Base-by-base conservation (phyloP, 192 early-diverging fungal genomes). In the Coemansia sp. region DNA sequence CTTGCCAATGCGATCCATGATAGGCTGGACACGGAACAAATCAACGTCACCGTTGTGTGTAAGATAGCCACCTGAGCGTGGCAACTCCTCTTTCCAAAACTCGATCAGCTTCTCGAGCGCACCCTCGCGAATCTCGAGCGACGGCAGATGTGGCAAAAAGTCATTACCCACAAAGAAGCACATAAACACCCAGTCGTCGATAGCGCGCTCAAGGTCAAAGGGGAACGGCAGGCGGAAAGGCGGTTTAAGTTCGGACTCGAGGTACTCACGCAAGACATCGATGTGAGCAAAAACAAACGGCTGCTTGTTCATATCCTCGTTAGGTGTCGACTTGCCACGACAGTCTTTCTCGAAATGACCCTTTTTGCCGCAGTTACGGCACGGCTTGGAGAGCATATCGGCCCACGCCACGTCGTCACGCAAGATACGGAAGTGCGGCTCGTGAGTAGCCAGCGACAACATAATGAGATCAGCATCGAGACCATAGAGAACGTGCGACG, bases 101-200 rank as follows among this genome's bases (percentile, higher is more conserved):
- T 88, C 84, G 64, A 96, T 93, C 50, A 99, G 82, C 41, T 86
- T 87, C 59, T 93, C 93, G 56, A 99, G 87, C 8, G 96, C 95
- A 37, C 95, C 94, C 82, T 99, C 95, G 53, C 92, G 91, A 53
- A 98, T 98, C 67, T 96, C 93, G 49, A 99, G 84, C 13, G 90
- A 92, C 4, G 97, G 97, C 52, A 99, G 72, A 78, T 97, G 93
- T 3, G 95, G 95, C 69, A 99, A 83, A 68, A 98, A 98, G 77
- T 99, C 97, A 75, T 99, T 99, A 53, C 97, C 97, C 16, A 99
- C 95, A 84, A 99, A 99, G 83, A 96, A 98, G 67, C 90, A 92
- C 78, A 99, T 69, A 62, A 99, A 89, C 47, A 98, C 94, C 89
- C 97, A 98, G 76, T 99, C 97, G 68, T 99, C 97, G 71, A 99